Evolutionary conservation across 345 rosid species (phyloP).

Genomic region (Sapria himalayana): DNA sequence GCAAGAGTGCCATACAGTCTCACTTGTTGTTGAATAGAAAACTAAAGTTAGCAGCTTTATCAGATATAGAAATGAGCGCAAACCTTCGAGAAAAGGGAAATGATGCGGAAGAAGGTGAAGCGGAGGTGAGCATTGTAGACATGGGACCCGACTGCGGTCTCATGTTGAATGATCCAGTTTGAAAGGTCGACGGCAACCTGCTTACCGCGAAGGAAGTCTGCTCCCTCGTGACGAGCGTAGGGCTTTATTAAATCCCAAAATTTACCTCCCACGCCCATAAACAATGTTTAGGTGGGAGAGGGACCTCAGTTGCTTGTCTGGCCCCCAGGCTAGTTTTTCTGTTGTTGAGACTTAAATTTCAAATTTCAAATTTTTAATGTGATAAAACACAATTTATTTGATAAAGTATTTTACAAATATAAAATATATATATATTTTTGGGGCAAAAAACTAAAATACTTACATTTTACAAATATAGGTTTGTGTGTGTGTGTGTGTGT

Average conservation of each 20-base stretch:
- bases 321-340: no score
- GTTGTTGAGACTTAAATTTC: no score
- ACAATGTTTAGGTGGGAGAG: neutral
- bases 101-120: conserved; percentile 74
- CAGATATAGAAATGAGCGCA: neutral
- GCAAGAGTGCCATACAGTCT: conserved; percentile 6
- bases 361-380: no score
- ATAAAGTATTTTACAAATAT: no score
- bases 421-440: no score
- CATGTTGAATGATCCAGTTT: conserved; percentile 72
- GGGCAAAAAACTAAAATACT: no score
- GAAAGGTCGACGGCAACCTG: conserved; percentile 81
- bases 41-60: neutral
- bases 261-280: conserved; percentile 76
- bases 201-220: conserved; percentile 43
- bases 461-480: no score
- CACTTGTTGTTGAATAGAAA: neutral
- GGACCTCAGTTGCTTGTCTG: no score
- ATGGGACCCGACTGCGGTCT: conserved; percentile 36
- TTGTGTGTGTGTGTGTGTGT: no score
- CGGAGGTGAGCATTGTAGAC: conserved; percentile 45
- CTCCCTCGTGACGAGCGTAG: conserved; percentile 29
- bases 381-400: no score
- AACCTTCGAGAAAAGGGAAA: conserved; percentile 77
- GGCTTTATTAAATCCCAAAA: conserved; percentile 82